These are phyloP conservation scores for Quercus phellos DNA, from an alignment of 331 rosid species.

Conservation along the genomic window DNA sequence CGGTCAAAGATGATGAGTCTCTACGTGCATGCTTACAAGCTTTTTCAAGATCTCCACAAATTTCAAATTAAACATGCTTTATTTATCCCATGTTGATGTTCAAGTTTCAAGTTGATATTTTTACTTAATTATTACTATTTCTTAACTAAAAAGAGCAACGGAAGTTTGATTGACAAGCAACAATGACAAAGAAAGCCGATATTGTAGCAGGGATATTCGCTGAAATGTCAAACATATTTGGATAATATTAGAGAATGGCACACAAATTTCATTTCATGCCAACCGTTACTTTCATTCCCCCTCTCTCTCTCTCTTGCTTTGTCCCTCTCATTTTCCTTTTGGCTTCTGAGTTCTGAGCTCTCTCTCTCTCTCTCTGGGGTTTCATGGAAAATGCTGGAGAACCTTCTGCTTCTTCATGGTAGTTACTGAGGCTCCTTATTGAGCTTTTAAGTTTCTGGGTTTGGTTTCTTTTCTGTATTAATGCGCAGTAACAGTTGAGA, in stretches of 20 bases:
- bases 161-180: constrained; percentile 6
- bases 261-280: constrained; percentile 38
- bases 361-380: constrained; percentile 6
- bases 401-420: constrained; percentile 40
- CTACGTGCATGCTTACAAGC: background rate
- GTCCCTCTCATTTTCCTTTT: constrained; percentile 26
- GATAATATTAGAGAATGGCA: background rate
- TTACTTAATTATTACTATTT: background rate
- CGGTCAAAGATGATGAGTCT: background rate
- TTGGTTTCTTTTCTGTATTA: background rate
- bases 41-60: background rate
- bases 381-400: constrained; percentile 40
- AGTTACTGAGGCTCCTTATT: constrained; percentile 26
- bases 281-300: constrained; percentile 33
- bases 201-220: constrained; percentile 39
- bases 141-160: background rate
- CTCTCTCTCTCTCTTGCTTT: background rate
- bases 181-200: constrained; percentile 26
- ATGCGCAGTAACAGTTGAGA: background rate
- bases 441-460: constrained; percentile 30
- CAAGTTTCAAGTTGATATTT: background rate
- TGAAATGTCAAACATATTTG: constrained; percentile 7
- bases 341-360: background rate
- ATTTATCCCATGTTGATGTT: background rate
- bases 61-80: background rate